Evolutionary conservation across 2,329 filamentous ascomycete genomes (phyloP).

Genomic region (Pseudogymnoascus sp.): DNA sequence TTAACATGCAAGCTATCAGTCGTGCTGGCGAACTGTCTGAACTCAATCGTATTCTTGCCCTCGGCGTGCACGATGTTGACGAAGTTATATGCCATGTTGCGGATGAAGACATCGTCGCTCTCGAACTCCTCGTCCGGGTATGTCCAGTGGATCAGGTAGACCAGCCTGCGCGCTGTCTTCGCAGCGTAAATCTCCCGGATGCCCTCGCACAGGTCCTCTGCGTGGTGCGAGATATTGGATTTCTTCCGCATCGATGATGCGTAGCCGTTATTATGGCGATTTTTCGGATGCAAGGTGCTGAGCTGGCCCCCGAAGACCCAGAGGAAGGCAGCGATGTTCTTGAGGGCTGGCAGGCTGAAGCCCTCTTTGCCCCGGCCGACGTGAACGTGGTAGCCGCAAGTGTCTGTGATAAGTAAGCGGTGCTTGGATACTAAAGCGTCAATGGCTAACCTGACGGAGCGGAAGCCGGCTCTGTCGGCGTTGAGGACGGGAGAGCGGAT

Average conservation of each 20-base stretch:
- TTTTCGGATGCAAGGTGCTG: constrained; percentile 24
- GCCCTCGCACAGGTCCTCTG: neutral
- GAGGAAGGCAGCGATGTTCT: constrained; percentile 26
- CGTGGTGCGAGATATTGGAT: neutral
- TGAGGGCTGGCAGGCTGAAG: constrained; percentile 24
- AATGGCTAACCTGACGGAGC: constrained; percentile 12
- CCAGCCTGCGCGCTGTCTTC: neutral
- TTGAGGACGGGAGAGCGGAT: neutral
- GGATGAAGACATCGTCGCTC: neutral
- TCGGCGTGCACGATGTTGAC: neutral
- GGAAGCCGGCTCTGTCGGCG: neutral
- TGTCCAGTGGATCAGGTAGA: neutral
- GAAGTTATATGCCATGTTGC: neutral
- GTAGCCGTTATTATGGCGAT: neutral
- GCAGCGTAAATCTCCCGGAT: neutral
- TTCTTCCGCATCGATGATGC: neutral
- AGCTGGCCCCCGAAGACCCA: constrained; percentile 28
- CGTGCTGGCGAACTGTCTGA: neutral
- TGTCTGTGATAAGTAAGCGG: constrained; percentile 22
- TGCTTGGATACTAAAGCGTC: constrained; percentile 16
- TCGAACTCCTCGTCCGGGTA: neutral
- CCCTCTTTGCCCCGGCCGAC: constrained; percentile 24
- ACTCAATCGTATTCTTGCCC: neutral
- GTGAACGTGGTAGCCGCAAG: constrained; percentile 29
- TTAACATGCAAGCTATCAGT: neutral